A percentile compares a stretch with the other conserved stretches of the same genome.
Evolutionary conservation across 352 stramenopile species (phyloP).

Genomic region (Phytophthora foliorum): DNA sequence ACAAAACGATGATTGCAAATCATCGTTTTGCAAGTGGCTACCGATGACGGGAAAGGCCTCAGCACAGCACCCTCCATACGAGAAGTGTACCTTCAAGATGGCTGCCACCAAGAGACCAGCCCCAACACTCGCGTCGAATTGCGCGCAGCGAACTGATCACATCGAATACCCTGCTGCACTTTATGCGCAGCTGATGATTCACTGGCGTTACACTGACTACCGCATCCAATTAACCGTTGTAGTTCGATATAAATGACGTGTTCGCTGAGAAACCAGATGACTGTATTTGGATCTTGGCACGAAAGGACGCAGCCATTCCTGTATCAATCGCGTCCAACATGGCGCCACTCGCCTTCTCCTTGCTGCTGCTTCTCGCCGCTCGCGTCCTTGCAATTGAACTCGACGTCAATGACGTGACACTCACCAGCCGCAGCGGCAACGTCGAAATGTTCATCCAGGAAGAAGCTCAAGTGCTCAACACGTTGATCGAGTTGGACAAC

Average conservation of each 20-base stretch:
- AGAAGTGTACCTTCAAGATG: no score
- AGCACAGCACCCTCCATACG: no score
- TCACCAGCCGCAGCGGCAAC: constrained; percentile 5
- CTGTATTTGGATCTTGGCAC: constrained; percentile 2
- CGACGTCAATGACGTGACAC: constrained; percentile 15
- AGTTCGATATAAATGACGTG: no score
- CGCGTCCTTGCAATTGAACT: constrained; percentile 7
- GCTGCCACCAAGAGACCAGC: no score
- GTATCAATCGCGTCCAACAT: constrained; percentile 3
- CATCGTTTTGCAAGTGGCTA: no score
- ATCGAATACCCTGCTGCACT: no score
- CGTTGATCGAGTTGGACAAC: constrained; percentile 25
- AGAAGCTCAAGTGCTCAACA: constrained; percentile 27
- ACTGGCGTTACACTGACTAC: no score
- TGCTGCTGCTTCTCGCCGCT: constrained; percentile 8
- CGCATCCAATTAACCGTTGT: no score
- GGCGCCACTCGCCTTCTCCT: not conserved
- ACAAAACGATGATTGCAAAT: not conserved
- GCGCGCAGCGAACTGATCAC: no score
- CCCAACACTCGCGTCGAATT: no score
- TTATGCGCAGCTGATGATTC: no score
- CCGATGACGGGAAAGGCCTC: no score
- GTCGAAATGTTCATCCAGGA: constrained; percentile 22
- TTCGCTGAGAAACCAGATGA: not conserved
- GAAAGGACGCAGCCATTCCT: constrained; percentile 6